Evolutionary conservation across 1,284 basidiomycete genomes (phyloP), one percentile per base, ranked within the genome.

Genomic region (Malassezia nana): DNA sequence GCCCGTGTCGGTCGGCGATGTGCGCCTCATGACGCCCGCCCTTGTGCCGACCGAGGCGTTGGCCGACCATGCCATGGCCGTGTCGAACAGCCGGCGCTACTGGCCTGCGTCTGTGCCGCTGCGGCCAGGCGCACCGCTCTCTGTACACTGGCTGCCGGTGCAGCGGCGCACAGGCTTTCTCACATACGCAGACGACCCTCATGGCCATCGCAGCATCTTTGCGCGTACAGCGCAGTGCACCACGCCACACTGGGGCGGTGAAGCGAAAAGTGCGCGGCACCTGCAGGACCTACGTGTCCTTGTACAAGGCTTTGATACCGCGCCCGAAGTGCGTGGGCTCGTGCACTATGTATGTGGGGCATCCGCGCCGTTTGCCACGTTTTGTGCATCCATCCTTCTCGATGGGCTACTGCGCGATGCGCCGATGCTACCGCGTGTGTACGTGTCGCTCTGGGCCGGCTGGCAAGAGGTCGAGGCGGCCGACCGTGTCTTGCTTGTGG

Each of bases 351-450:
- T 69, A 31, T 62, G 62, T 43, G 45, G 45, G 2, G 32, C 45
- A 8, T 76, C 78, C 6, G 76, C 77, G 32, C 84, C 84, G 62
- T 78, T 80, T 48, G 76, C 83, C 20, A 81, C 85, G 65, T 82
- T 84, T 63, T 78, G 81, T 18, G 86, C 86, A 58, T 85, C 86
- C 0, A 81, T 82, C 24, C 75, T 92, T 20, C 79, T 92, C 50
- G 90, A 95, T 72, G 86, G 86, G 71, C 83, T 96, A 47, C 78
- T 88, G 9, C 83, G 86, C 69, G 90, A 94, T 77, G 92, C 94
- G 69, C 82, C 84, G 3, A 81, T 83, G 56, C 82, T 86, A 0
- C 76, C 90, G 7, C 80, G 82, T 52, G 78, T 83, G 0, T 86
- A 91, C 72, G 76, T 89, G 1, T 81, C 81, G 0, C 75, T 91